Base-by-base conservation (phyloP, 768 basidiomycete genomes). In the Neoboletus subvelutipes region DNA sequence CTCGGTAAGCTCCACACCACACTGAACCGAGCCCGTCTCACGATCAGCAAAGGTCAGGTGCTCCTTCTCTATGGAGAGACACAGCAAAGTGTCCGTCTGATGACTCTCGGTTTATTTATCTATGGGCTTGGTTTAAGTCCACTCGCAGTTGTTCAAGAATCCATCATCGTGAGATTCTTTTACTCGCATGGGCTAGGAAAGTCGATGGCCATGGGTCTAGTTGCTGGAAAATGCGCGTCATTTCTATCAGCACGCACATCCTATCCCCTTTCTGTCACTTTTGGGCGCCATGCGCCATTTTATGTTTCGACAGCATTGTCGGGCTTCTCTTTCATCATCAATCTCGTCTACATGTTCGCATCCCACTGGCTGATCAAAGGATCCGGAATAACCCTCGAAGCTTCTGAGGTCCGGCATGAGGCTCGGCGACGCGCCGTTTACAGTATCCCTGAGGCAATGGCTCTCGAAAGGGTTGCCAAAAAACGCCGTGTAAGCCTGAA, bases 151-250 rank as follows among this genome's bases (percentile, higher is more conserved):
- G 85, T 88, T 1, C 92, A 89, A 73, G 91, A 93, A 70, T 87
- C 87, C 7, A 91, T 92, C 60, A 89, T 93, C 50, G 87, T 91
- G 42, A 86, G 87, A 26, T 89, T 89, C 74, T 92, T 91, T 76
- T 83, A 81, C 59, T 81, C 84, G 0, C 87, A 85, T 67, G 88
- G 88, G 2, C 76, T 92, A 1, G 91, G 88, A 1, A 76, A 86
- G 9, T 87, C 88, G 1, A 83, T 94, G 74, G 90, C 90, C 0
- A 77, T 92, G n/a, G 92, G 91, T 22, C 84, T 94, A 17, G 80
- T 94, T 24, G 87, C 83, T 4, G 92, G 92, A 36, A 94, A 92
- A 70, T 83, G 80, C 11, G 82, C 88, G 0, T 88, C 88, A 6
- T 94, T 92, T 67, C 58, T 90, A 34, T 82, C 90, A 24, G 88